phyloP scores from a whole-genome alignment of 129 eudicot species.

The Scalesia atractyloides region DNA sequence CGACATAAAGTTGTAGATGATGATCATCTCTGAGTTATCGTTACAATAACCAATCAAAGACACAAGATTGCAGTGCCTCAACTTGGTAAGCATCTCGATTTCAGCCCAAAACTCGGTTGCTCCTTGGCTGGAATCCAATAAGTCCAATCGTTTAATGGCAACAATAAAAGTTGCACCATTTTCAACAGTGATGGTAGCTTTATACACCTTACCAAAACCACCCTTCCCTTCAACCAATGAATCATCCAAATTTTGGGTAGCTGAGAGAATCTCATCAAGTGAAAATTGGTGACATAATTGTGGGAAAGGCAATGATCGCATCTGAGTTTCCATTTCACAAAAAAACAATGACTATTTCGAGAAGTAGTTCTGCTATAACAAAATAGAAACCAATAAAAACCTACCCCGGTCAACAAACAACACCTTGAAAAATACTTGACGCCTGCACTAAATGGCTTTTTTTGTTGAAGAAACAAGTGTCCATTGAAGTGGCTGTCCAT shows the following conservation, averaged over 20 bases:
- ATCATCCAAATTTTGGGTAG: background rate
- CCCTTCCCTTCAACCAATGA: background rate
- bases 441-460: background rate
- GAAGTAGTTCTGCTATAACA: background rate
- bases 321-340: background rate
- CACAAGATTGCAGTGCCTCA: constrained; percentile 4
- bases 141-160: constrained; percentile 1
- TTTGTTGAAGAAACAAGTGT: background rate
- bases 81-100: constrained; percentile 9
- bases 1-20: background rate
- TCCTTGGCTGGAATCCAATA: background rate
- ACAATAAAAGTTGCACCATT: background rate
- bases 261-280: background rate
- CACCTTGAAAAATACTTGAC: background rate
- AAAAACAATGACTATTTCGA: background rate
- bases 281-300: background rate
- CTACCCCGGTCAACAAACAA: background rate
- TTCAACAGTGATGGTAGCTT: background rate
- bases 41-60: background rate
- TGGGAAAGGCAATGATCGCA: background rate
- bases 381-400: background rate
- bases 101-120: constrained; percentile 8
- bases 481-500: background rate
- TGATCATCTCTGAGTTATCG: background rate
- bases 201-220: constrained; percentile 6